A percentile compares a stretch with the other conserved stretches of the same genome.
phyloP scores from a whole-genome alignment of 129 eudicot species.

The Apium graveolens region DNA sequence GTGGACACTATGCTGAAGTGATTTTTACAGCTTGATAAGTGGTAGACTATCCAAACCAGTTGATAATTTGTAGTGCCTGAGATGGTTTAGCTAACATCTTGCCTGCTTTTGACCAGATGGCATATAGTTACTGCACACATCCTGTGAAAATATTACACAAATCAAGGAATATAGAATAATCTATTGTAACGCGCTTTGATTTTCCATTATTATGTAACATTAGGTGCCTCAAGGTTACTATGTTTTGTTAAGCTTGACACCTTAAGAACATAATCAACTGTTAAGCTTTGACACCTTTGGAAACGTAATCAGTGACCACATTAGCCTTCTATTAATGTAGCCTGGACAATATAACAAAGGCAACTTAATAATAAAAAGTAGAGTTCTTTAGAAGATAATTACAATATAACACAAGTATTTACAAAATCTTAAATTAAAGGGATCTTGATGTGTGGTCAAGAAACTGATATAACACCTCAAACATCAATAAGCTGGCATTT shows the following conservation, averaged over 20 bases:
- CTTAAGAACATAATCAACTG: slow-evolving; percentile 61
- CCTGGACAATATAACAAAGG: slow-evolving; percentile 28
- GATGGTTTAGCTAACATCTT: slow-evolving; percentile 59
- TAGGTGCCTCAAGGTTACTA: background rate
- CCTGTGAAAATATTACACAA: background rate
- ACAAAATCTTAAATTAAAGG: too few species aligned
- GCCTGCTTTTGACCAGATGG: slow-evolving; percentile 22
- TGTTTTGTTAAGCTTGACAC: slow-evolving; percentile 15
- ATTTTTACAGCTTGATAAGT: slow-evolving; percentile 49
- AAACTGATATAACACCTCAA: too few species aligned
- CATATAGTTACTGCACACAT: background rate
- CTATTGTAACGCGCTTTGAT: slow-evolving; percentile 47
- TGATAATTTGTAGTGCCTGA: slow-evolving; percentile 48
- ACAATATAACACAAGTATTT: too few species aligned
- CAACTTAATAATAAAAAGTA: background rate
- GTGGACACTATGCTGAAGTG: slow-evolving; percentile 38
- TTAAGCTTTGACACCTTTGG: too few species aligned
- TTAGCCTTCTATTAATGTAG: slow-evolving; percentile 43
- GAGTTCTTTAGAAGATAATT: too few species aligned
- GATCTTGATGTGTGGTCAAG: too few species aligned
- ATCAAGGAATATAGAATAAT: too few species aligned
- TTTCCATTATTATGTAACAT: slow-evolving; percentile 22
- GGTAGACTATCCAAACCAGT: slow-evolving; percentile 63
- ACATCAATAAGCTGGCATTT: too few species aligned
- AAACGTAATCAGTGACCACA: slow-evolving; percentile 59